These are phyloP conservation scores for Setaria italica DNA, from an alignment of 202 grass and related monocot genomes.

Conservation along the genomic window DNA sequence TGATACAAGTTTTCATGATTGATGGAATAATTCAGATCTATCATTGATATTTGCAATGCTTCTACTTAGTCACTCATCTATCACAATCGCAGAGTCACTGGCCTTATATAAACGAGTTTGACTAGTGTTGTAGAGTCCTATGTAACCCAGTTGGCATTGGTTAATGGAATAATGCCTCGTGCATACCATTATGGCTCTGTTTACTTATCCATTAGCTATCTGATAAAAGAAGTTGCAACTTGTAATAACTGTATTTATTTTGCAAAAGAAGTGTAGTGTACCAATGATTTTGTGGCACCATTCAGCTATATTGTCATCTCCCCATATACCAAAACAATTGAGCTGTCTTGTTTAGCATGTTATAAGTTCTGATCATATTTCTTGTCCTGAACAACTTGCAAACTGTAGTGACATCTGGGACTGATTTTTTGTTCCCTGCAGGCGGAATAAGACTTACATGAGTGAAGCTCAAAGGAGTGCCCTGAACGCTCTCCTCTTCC, in stretches of 20 bases:
- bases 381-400: not conserved
- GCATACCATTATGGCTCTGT: not conserved
- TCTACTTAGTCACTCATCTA: not conserved
- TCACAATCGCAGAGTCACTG: not conserved
- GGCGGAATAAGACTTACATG: conserved; percentile 98
- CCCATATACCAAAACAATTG: not conserved
- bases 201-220: not conserved
- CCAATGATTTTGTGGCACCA: conserved; percentile 1
- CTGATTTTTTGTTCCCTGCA: conserved; percentile 48
- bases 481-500: conserved; percentile 96
- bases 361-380: not conserved
- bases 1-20: conserved; percentile 15
- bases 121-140: not conserved
- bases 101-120: not conserved
- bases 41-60: not conserved
- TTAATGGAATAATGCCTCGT: not conserved
- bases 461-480: conserved; percentile 99
- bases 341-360: not conserved
- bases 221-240: not conserved
- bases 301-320: not conserved
- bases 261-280: not conserved
- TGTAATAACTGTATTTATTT: not conserved
- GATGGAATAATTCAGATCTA: not conserved
- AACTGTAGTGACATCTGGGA: conserved; percentile 12
- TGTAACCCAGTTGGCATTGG: not conserved